Conservation (phyloP, 495 filamentous ascomycete species). For the Penicillium atrosanguineum region DNA sequence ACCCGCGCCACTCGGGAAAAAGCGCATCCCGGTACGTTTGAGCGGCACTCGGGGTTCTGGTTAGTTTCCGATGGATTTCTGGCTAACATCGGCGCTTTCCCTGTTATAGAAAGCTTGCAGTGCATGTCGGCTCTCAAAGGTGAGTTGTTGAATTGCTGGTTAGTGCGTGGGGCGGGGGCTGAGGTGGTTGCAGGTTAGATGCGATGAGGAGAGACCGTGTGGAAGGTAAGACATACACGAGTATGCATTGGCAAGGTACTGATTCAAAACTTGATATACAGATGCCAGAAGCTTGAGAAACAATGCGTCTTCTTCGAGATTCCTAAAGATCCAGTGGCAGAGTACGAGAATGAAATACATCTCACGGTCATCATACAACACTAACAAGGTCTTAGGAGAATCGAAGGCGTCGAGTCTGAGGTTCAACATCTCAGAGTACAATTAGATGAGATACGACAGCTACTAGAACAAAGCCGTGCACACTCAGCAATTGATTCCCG, state of each 20-base stretch:
- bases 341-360: constrained; percentile 16
- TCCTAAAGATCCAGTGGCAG: constrained; percentile 33
- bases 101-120: constrained; percentile 35
- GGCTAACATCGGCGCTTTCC: not conserved
- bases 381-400: constrained; percentile 18
- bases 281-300: constrained; percentile 34
- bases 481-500: constrained; percentile 2
- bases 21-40: constrained; percentile 37
- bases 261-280: constrained; percentile 1
- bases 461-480: constrained; percentile 14
- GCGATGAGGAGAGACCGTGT: constrained; percentile 40
- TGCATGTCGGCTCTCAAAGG: constrained; percentile 39
- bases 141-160: not conserved
- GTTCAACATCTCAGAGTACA: constrained; percentile 28
- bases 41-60: not conserved
- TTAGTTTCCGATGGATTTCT: not conserved
- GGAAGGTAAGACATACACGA: constrained; percentile 23
- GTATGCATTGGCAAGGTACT: not conserved
- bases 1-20: constrained; percentile 31
- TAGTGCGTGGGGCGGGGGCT: not conserved
- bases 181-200: constrained; percentile 30
- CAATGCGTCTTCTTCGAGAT: constrained; percentile 39
- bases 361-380: not conserved
- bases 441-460: constrained; percentile 26
- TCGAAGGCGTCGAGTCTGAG: constrained; percentile 36